These are phyloP conservation scores for Dryas alaskensis DNA, from an alignment of 306 rosid genomes.

Conservation along the genomic window DNA sequence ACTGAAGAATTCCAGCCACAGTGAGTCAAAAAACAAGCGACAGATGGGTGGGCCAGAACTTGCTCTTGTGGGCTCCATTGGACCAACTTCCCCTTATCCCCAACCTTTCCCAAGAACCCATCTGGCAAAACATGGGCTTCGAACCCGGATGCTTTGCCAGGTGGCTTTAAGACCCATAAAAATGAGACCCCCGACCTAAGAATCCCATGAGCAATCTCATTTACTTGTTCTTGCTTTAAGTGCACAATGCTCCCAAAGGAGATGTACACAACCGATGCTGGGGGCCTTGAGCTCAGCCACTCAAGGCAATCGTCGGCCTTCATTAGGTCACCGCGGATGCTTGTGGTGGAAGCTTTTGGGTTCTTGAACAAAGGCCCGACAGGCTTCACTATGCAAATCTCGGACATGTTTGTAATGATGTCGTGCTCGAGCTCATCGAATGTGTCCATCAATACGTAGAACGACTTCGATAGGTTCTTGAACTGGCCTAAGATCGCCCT, in stretches of 20 bases:
- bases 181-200: slow-evolving; percentile 25
- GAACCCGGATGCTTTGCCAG: background rate
- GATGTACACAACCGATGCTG: slow-evolving; percentile 32
- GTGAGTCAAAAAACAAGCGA: slow-evolving; percentile 47
- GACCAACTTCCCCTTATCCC: slow-evolving; percentile 30
- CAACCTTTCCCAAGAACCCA: slow-evolving; percentile 18
- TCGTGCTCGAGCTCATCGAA: slow-evolving; percentile 35
- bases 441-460: slow-evolving; percentile 34
- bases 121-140: slow-evolving; percentile 19
- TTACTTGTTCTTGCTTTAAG: slow-evolving; percentile 35
- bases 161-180: slow-evolving; percentile 42
- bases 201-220: slow-evolving; percentile 38
- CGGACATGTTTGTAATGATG: slow-evolving; percentile 16
- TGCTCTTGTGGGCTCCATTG: slow-evolving; percentile 43
- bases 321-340: slow-evolving; percentile 14
- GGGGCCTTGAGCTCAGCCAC: slow-evolving; percentile 27
- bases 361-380: slow-evolving; percentile 35
- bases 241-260: slow-evolving; percentile 38
- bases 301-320: slow-evolving; percentile 27
- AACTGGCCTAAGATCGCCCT: slow-evolving; percentile 27
- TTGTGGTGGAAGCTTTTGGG: background rate
- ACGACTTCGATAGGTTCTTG: slow-evolving; percentile 22
- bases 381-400: slow-evolving; percentile 8
- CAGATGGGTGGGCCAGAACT: slow-evolving; percentile 36
- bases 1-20: slow-evolving; percentile 67